Evolutionary conservation across 2,329 filamentous ascomycete species (phyloP).

Genomic region (Claviceps digitariae): DNA sequence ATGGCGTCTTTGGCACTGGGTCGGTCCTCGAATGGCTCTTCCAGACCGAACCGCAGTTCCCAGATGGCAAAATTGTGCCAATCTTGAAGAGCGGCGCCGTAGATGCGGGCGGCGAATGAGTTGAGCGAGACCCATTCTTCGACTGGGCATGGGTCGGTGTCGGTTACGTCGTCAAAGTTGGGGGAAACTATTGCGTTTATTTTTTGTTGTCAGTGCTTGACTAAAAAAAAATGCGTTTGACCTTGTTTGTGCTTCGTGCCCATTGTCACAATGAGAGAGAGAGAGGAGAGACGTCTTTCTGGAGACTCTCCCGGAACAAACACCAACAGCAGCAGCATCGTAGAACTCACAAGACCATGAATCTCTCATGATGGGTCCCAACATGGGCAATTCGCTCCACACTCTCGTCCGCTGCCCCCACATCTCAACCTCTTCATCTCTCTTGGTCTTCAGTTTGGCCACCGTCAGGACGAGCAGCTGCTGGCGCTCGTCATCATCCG

Average conservation of each 20-base stretch:
- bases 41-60: constrained; percentile 18
- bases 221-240: not conserved
- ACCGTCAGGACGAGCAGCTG: constrained; percentile 13
- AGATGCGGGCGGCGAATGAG: constrained; percentile 19
- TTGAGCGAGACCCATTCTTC: constrained; percentile 19
- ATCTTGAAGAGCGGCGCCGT: constrained; percentile 10
- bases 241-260: not conserved
- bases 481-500: constrained; percentile 15
- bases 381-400: constrained; percentile 19
- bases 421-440: constrained; percentile 13
- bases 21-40: constrained; percentile 11
- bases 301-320: too few species aligned
- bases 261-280: not conserved
- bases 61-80: constrained; percentile 18
- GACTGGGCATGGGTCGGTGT: constrained; percentile 8
- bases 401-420: constrained; percentile 14
- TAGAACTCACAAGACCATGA: constrained; percentile 16
- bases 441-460: constrained; percentile 10
- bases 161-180: constrained; percentile 12
- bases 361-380: constrained; percentile 17
- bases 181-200: constrained; percentile 10
- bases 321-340: not conserved
- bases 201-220: not conserved
- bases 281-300: too few species aligned
- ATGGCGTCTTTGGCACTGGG: constrained; percentile 9